These are phyloP conservation scores for Cerioporus squamosus DNA, from an alignment of 1,284 basidiomycete genomes.

Conservation along the genomic window DNA sequence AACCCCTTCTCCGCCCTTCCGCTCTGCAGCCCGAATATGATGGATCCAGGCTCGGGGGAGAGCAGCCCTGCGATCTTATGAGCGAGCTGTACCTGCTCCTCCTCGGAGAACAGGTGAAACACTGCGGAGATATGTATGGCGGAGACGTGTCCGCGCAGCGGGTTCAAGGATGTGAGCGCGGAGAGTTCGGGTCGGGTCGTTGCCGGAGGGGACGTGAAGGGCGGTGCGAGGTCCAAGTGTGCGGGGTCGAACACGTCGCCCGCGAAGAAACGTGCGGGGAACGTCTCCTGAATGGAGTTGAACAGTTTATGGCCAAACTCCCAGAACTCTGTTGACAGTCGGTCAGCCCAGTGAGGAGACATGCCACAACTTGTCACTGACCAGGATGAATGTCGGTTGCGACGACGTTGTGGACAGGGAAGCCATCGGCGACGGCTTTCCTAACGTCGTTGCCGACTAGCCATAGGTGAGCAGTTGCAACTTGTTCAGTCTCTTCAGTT, in stretches of 20 bases:
- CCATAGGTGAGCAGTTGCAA: not conserved
- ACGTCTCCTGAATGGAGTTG: constrained; percentile 36
- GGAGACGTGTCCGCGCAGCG: constrained; percentile 45
- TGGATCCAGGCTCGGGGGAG: constrained; percentile 37
- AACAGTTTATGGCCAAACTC: constrained; percentile 36
- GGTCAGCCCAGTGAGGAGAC: constrained; percentile 22
- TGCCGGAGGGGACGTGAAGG: constrained; percentile 26
- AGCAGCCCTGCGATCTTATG: constrained; percentile 42
- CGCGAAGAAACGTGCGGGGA: constrained; percentile 46
- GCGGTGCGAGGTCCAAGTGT: constrained; percentile 31
- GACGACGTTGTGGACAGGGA: constrained; percentile 36
- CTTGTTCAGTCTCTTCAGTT: not conserved
- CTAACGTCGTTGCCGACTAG: constrained; percentile 49
- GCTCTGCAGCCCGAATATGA: constrained; percentile 39
- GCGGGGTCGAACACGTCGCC: constrained; percentile 45
- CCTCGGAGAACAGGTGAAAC: constrained; percentile 53
- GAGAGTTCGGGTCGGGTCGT: constrained; percentile 36
- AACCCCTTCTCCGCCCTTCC: constrained; percentile 25
- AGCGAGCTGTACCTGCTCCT: constrained; percentile 43
- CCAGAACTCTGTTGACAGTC: constrained; percentile 29
- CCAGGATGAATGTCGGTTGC: constrained; percentile 39
- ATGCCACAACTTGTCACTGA: not conserved
- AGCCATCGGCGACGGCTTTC: constrained; percentile 46
- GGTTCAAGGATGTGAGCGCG: constrained; percentile 41
- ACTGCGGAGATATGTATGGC: constrained; percentile 49